Evolutionary conservation across 2,329 filamentous ascomycete species (phyloP).

Genomic region (Kalaharituber pfeilii): DNA sequence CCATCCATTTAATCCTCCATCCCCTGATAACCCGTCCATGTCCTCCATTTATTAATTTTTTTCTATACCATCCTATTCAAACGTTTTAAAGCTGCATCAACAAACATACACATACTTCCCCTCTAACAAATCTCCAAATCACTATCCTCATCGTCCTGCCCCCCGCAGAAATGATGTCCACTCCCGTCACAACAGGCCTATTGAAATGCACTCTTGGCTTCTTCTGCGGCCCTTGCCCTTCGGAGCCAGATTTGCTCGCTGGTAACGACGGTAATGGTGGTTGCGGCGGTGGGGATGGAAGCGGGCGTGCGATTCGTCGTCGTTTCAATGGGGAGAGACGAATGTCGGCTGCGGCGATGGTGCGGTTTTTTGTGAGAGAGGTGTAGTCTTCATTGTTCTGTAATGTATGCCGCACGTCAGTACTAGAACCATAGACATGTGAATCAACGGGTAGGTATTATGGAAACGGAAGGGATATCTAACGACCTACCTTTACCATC

Average conservation of each 20-base stretch:
- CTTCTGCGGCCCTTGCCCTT: neutral
- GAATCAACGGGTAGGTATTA: neutral
- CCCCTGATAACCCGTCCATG: too few species aligned
- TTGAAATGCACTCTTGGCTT: neutral
- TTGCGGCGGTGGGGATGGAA: neutral
- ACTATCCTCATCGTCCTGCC: neutral
- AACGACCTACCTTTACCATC: neutral
- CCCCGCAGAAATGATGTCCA: neutral
- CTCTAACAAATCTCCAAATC: conserved; percentile 3
- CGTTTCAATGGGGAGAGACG: neutral
- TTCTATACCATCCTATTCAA: too few species aligned
- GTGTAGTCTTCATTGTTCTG: neutral
- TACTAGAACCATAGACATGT: neutral
- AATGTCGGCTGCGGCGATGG: neutral
- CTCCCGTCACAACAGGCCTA: neutral
- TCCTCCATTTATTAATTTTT: too few species aligned
- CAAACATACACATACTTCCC: too few species aligned
- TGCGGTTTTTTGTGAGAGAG: neutral
- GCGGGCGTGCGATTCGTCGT: neutral
- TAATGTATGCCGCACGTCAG: neutral
- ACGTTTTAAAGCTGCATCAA: too few species aligned
- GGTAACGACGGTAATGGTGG: neutral
- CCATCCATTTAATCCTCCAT: too few species aligned
- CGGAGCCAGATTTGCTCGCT: neutral
- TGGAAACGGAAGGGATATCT: too few species aligned